phyloP scores from a whole-genome alignment of 2,329 filamentous ascomycete species.

The Ceratocystis papillata region DNA sequence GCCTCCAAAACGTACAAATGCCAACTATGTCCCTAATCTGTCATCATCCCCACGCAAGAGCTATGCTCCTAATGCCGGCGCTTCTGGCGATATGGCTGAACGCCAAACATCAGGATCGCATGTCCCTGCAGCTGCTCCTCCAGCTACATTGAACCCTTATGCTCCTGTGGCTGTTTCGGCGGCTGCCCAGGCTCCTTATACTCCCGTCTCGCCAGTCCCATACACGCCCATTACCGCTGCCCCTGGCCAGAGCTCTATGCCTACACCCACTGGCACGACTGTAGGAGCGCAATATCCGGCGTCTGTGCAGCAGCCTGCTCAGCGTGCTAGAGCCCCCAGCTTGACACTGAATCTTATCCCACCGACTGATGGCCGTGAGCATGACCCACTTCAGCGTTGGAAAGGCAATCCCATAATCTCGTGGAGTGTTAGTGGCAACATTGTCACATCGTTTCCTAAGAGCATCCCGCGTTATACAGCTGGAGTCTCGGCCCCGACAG shows the following conservation, averaged over 20 bases:
- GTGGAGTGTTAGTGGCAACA: slow-evolving; percentile 76
- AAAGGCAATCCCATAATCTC: slow-evolving; percentile 75
- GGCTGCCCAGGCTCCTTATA: background rate
- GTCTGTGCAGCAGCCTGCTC: slow-evolving; percentile 27
- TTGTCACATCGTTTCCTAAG: slow-evolving; percentile 79
- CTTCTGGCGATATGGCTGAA: slow-evolving; percentile 26
- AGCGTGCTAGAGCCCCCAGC: slow-evolving; percentile 43
- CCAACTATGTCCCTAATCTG: slow-evolving; percentile 36
- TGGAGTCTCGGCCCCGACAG: slow-evolving; percentile 59
- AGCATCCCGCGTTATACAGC: slow-evolving; percentile 77
- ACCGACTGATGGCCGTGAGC: slow-evolving; percentile 54
- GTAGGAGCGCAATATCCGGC: slow-evolving; percentile 18
- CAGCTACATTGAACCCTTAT: slow-evolving; percentile 25
- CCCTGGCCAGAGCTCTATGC: slow-evolving; percentile 20
- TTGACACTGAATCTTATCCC: slow-evolving; percentile 47
- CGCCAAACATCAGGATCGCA: slow-evolving; percentile 47
- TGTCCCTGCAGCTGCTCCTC: slow-evolving; percentile 33
- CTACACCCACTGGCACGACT: slow-evolving; percentile 18
- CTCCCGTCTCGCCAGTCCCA: background rate
- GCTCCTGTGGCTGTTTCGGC: background rate
- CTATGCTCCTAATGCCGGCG: background rate
- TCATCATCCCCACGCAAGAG: slow-evolving; percentile 17
- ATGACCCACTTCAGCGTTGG: slow-evolving; percentile 80
- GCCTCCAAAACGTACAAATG: slow-evolving; percentile 44
- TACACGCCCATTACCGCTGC: slow-evolving; percentile 25